Percentiles rank a stretch among this genome's conserved stretches.
Evolutionary conservation across 2,329 filamentous ascomycete genomes (phyloP).

Genomic region (Zymoseptoria brevis): DNA sequence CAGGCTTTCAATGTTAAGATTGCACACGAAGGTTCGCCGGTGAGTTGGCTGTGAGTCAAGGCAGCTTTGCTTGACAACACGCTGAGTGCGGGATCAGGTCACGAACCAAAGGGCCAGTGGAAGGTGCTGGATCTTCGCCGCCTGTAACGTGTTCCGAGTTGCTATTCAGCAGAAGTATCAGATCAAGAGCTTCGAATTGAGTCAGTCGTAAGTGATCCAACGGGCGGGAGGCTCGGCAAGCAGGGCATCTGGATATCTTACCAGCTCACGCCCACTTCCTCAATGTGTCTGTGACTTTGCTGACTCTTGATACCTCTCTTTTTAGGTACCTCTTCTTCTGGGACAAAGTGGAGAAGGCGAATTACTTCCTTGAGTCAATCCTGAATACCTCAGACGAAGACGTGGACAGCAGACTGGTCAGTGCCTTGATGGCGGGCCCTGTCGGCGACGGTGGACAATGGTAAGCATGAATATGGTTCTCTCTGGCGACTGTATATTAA

Average conservation of each 20-base stretch:
- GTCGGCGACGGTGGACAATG: slow-evolving; percentile 80
- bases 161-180: slow-evolving; percentile 77
- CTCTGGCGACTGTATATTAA: not conserved
- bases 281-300: too few species aligned
- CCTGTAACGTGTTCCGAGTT: slow-evolving; percentile 87
- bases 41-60: not conserved
- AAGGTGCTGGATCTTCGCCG: slow-evolving; percentile 85
- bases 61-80: not conserved
- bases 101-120: slow-evolving; percentile 78
- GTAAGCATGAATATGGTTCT: slow-evolving; percentile 55
- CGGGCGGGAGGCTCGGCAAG: too few species aligned
- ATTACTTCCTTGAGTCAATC: slow-evolving; percentile 80
- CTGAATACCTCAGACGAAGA: slow-evolving; percentile 64
- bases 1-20: slow-evolving; percentile 81
- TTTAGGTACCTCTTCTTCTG: slow-evolving; percentile 80
- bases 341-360: slow-evolving; percentile 88
- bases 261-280: too few species aligned
- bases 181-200: slow-evolving; percentile 73
- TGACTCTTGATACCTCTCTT: too few species aligned
- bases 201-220: slow-evolving; percentile 47
- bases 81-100: slow-evolving; percentile 37
- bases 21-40: slow-evolving; percentile 67
- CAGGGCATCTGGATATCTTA: too few species aligned
- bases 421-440: slow-evolving; percentile 58
- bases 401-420: slow-evolving; percentile 64